Evolutionary conservation across 2,329 filamentous ascomycete genomes (phyloP), one percentile per base, ranked within the genome.

Genomic region (Trichophyton mentagrophytes): DNA sequence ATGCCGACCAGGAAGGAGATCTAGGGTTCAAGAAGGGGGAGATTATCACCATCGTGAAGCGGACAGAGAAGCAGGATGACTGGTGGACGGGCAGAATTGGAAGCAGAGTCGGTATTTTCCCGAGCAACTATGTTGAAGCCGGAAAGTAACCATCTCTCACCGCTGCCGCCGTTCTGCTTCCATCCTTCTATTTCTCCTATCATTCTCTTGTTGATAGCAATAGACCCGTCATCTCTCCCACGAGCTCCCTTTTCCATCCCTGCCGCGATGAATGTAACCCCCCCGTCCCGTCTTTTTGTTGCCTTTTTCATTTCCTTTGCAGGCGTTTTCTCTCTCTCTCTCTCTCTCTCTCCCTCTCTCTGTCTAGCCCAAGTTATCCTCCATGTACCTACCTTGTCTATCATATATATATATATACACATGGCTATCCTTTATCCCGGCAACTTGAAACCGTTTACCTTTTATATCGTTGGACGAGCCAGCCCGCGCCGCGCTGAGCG

Each of bases 31-130:
- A 95, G 78, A 99, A 99, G 80, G 93, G 93, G 20, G 93, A 99
- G 33, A 75, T 97, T 61, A 96, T 99, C 66, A 96, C 90, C 0
- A 90, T 99, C 61, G 73, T 95, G 61, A 96, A 99, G 79, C 88
- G 88, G 74, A 97, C 92, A 3, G 89, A 97, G 3, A 96, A 88
- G 67, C 88, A 89, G 62, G 91, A 90, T 61, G 92, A 97, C 73
- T 97, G 92, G 92, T 97, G 92, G 93, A 97, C 92, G 17, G 93
- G 93, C 27, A 86, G 87, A 74, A 85, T 96, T 69, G 91, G 91
- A 33, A 82, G 85, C 65, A 82, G 85, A 67, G 88, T 91, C 60
- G 93, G 93, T 42, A 95, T 96, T 66, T 99, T 99, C 75, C 93
- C 93, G 0, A 76, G 75, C 65, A 67, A 67, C 58, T 67, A 67